Evolutionary conservation across 176 grass and related monocot genomes (phyloP).

Genomic region (Ampelocalamus luodianensis): DNA sequence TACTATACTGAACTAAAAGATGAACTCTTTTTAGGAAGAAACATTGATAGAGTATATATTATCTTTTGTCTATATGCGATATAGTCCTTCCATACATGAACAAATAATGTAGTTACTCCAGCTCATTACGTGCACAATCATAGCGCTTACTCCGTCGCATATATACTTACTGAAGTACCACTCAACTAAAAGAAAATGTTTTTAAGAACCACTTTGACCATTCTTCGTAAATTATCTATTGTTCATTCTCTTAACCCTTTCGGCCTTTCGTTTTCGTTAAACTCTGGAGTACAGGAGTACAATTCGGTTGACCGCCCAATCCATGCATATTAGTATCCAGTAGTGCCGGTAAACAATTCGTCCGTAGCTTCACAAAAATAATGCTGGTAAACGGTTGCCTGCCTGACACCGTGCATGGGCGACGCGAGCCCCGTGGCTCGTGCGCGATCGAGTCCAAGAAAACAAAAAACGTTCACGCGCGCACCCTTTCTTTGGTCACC

Average conservation of each 20-base stretch:
- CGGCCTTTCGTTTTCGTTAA: slow-evolving; percentile 30
- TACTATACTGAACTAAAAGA: too few species aligned
- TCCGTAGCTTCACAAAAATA: slow-evolving; percentile 7
- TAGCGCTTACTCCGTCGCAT: too few species aligned
- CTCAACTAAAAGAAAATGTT: not conserved
- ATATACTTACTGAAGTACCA: not conserved
- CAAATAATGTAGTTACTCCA: too few species aligned
- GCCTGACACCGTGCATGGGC: slow-evolving; percentile 50
- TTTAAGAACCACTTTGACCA: not conserved
- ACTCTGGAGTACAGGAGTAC: not conserved
- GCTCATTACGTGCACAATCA: too few species aligned
- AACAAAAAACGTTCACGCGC: slow-evolving; percentile 7
- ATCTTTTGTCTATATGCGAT: too few species aligned
- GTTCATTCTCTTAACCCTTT: not conserved
- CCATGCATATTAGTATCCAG: not conserved
- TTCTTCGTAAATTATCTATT: not conserved
- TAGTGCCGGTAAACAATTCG: slow-evolving; percentile 30
- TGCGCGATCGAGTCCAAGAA: slow-evolving; percentile 30
- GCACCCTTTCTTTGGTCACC: too few species aligned
- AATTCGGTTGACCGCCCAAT: slow-evolving; percentile 16
- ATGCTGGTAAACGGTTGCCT: slow-evolving; percentile 14
- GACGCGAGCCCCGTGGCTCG: slow-evolving; percentile 43
- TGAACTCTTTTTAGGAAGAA: too few species aligned
- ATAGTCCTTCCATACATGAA: too few species aligned
- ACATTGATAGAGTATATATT: too few species aligned